phyloP scores from a whole-genome alignment of 2,329 filamentous ascomycete genomes.

The Aspergillus felis region DNA sequence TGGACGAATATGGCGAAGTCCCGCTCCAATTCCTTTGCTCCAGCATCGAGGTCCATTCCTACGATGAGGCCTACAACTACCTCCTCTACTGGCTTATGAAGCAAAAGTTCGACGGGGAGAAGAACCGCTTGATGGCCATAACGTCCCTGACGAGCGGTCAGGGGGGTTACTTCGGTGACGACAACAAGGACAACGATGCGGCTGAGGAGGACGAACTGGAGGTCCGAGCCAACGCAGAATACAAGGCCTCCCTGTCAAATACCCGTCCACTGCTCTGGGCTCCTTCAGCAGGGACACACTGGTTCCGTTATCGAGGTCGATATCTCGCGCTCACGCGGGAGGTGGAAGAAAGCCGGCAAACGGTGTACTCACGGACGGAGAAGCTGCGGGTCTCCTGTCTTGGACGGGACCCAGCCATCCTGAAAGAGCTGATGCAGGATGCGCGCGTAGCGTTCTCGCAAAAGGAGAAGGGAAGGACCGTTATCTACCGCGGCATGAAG shows the following conservation, averaged over 20 bases:
- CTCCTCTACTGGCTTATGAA: constrained; percentile 5
- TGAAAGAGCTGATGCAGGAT: constrained; percentile 5
- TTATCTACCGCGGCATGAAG: constrained; percentile 5
- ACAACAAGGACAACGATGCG: background rate
- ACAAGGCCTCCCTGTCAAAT: constrained; percentile 4
- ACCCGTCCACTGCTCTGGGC: constrained; percentile 5
- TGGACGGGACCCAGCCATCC: background rate
- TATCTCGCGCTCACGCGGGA: constrained; percentile 1
- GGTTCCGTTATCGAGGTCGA: constrained; percentile 2
- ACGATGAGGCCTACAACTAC: constrained; percentile 6
- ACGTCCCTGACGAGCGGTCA: background rate
- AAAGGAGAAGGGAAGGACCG: constrained; percentile 4
- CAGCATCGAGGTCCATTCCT: constrained; percentile 2
- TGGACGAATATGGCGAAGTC: background rate
- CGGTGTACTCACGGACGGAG: constrained; percentile 1
- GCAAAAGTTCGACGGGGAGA: background rate
- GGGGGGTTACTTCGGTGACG: background rate
- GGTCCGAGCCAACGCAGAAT: background rate
- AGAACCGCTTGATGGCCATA: background rate
- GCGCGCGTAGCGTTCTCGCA: constrained; percentile 4
- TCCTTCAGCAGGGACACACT: constrained; percentile 3
- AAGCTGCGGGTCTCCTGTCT: constrained; percentile 5
- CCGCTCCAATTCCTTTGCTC: constrained; percentile 2
- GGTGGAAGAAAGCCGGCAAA: background rate
- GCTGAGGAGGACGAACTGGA: constrained; percentile 1